Percentiles rank a stretch among this genome's conserved stretches.
phyloP scores from a whole-genome alignment of 805 yeast species.

The Candida adriatica region DNA sequence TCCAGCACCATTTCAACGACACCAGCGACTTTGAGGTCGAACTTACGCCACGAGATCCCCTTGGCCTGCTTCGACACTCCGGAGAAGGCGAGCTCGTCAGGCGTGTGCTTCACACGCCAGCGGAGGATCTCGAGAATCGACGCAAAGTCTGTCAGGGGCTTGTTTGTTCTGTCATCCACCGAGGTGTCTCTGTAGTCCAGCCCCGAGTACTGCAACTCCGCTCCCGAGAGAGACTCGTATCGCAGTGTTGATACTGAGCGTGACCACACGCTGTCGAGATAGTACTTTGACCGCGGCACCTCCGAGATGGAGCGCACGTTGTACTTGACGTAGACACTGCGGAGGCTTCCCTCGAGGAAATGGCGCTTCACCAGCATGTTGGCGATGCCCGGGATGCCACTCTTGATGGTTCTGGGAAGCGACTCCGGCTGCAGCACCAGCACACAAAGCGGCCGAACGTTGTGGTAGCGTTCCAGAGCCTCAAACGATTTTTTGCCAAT shows the following conservation, averaged over 20 bases:
- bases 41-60: slow-evolving; percentile 70
- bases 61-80: slow-evolving; percentile 36
- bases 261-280: slow-evolving; percentile 80
- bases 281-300: slow-evolving; percentile 69
- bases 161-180: slow-evolving; percentile 69
- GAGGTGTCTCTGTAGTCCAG: slow-evolving; percentile 72
- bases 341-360: slow-evolving; percentile 71
- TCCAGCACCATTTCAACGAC: slow-evolving; percentile 65
- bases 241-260: slow-evolving; percentile 50
- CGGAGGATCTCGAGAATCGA: slow-evolving; percentile 68
- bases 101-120: slow-evolving; percentile 66
- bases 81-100: slow-evolving; percentile 74
- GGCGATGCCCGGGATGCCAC: slow-evolving; percentile 89
- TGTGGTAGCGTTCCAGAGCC: slow-evolving; percentile 50
- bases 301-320: slow-evolving; percentile 57
- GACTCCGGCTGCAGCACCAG: slow-evolving; percentile 73
- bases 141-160: slow-evolving; percentile 66
- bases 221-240: slow-evolving; percentile 48
- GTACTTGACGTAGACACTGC: slow-evolving; percentile 79
- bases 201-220: slow-evolving; percentile 72
- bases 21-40: slow-evolving; percentile 71
- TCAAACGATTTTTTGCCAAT: slow-evolving; percentile 41
- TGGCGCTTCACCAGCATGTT: slow-evolving; percentile 76
- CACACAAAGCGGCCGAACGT: slow-evolving; percentile 74
- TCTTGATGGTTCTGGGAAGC: slow-evolving; percentile 74